A percentile compares a stretch with the other conserved stretches of the same genome.
Evolutionary conservation across 2,329 filamentous ascomycete species (phyloP).

Genomic region (Fusarium heterosporum): DNA sequence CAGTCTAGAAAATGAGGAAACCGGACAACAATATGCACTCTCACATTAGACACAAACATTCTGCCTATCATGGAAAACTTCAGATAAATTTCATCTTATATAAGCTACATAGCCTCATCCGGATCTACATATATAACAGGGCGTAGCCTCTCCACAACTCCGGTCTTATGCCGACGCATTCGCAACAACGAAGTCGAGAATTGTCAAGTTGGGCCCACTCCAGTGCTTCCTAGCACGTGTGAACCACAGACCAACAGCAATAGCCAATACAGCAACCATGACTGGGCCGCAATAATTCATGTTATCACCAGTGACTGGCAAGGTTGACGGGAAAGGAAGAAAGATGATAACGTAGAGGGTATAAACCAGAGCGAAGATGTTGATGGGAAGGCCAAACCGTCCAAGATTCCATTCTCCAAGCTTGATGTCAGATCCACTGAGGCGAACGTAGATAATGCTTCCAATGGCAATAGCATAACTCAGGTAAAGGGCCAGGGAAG

Average conservation of each 20-base stretch:
- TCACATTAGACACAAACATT: too few species aligned
- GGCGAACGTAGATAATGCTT: constrained; percentile 42
- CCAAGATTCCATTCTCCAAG: constrained; percentile 45
- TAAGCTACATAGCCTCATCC: too few species aligned
- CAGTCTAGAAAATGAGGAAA: too few species aligned
- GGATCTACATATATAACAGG: too few species aligned
- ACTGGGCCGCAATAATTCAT: constrained; percentile 46
- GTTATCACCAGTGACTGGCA: constrained; percentile 38
- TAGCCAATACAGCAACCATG: constrained; percentile 37
- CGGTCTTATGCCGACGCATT: constrained; percentile 10
- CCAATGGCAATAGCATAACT: constrained; percentile 44
- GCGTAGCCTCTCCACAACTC: neutral
- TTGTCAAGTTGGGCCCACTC: constrained; percentile 40
- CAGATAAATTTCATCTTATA: too few species aligned
- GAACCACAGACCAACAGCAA: constrained; percentile 40
- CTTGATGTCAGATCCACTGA: constrained; percentile 21
- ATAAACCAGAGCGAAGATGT: constrained; percentile 40
- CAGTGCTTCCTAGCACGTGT: constrained; percentile 39
- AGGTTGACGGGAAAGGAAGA: constrained; percentile 42
- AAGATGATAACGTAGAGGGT: constrained; percentile 44
- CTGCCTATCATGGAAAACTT: too few species aligned
- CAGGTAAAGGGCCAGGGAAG: constrained; percentile 43
- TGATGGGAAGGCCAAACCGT: constrained; percentile 30
- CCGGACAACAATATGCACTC: too few species aligned
- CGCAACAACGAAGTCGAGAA: constrained; percentile 43